These are phyloP conservation scores for Stachybotrys chartarum DNA, from an alignment of 2,329 filamentous ascomycete species.

Conservation along the genomic window DNA sequence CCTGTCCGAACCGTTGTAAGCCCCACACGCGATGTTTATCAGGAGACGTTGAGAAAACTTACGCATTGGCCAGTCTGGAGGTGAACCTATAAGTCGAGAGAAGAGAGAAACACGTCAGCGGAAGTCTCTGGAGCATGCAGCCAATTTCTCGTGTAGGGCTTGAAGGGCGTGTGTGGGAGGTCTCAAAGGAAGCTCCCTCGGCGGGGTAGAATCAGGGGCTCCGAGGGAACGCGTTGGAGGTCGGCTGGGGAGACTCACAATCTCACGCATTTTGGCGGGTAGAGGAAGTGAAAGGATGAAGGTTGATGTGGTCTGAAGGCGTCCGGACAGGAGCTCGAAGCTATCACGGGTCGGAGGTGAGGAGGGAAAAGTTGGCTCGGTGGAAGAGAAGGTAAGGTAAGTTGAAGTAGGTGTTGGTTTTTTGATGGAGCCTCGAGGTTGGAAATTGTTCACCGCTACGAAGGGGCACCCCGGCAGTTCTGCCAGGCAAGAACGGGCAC, in stretches of 20 bases:
- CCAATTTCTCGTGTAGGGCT: conserved; percentile 1
- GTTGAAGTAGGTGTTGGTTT: conserved; percentile 23
- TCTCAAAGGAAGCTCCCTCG: conserved; percentile 9
- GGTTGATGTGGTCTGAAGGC: conserved; percentile 14
- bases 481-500: conserved; percentile 15
- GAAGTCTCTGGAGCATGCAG: conserved; percentile 14
- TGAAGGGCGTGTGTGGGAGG: conserved; percentile 5
- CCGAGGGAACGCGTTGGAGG: conserved; percentile 31
- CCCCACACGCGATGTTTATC: conserved; percentile 7
- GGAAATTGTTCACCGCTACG: conserved; percentile 29
- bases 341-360: conserved; percentile 21
- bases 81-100: conserved; percentile 72
- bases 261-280: conserved; percentile 57
- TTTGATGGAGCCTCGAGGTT: conserved; percentile 20
- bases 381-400: conserved; percentile 6
- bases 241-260: conserved; percentile 43
- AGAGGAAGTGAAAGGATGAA: conserved; percentile 15
- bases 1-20: conserved; percentile 50
- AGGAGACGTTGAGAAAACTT: conserved; percentile 27
- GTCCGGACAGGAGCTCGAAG: conserved; percentile 20
- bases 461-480: conserved; percentile 4
- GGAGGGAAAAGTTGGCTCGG: conserved; percentile 13
- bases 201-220: conserved; percentile 32
- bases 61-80: conserved; percentile 99
- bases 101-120: conserved; percentile 48